Evolutionary conservation across 2,329 filamentous ascomycete genomes (phyloP), one percentile per base, ranked within the genome.

Genomic region (Elsinoe perseae): DNA sequence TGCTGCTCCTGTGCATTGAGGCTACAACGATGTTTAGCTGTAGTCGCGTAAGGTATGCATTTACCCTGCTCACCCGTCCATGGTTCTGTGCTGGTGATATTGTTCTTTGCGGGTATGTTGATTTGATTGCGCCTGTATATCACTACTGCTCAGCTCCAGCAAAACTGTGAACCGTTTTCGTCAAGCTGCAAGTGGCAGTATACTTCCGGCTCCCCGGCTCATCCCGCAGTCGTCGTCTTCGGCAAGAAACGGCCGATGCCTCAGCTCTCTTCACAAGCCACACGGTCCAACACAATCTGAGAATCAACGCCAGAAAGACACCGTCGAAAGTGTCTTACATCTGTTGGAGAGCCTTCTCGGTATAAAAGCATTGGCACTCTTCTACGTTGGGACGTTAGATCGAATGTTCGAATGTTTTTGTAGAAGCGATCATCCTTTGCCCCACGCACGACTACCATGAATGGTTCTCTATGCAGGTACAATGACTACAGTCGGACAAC

Each of bases 1-100:
- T 89, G 87, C 79, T 95, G 88, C 80, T 97, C 92, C 66, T 83
- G 73, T 66, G 80, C 71, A 64, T 82, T 88, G 70, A 95, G 86
- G 65, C 84, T 86, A 66, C 53, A 23, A 16, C 32, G 14, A 28
- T 9, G 6, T n/a, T 52, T 38, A 52, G 48, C 12, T 9, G 14
- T 14, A 8, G 2, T 36, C 20, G 32, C 16, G 12, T 10, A 16
- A 21, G 36, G 9, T 16, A 38, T n/a, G 10, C 8, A 14, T 2
- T 8, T 52, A 54, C 52, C 52, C 52, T 34, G 42, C 52, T 8
- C 38, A 54, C 52, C 52, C 52, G 52, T 54, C 52, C 52, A 54
- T 54, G 23, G n/a, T 42, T 25, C 5, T 14, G 14, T 27, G 34
- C 34, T 5, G n/a, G 8, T 23, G 20, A 16, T 43, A n/a, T 4